phyloP scores from a whole-genome alignment of 345 rosid species.

The Pelargonium nanum region DNA sequence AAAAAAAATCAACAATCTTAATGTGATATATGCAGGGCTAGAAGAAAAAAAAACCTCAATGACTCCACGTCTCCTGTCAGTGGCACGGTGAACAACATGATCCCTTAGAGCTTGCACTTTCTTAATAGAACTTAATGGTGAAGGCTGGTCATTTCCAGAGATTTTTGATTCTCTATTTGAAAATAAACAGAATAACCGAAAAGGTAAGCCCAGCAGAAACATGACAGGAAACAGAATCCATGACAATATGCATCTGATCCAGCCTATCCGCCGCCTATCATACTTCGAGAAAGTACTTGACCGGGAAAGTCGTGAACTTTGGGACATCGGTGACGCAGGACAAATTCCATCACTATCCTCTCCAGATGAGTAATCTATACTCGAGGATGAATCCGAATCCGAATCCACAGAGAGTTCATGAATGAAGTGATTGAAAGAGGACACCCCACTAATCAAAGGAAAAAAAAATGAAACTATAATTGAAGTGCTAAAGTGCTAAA shows the following conservation, averaged over 20 bases:
- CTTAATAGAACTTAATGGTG: conserved; percentile 25
- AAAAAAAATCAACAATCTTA: no score
- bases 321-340: conserved; percentile 67
- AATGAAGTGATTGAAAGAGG: conserved; percentile 87
- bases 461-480: conserved; percentile 8
- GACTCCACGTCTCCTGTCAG: conserved; percentile 91
- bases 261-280: conserved; percentile 33
- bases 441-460: conserved; percentile 53
- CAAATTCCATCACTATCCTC: conserved; percentile 50
- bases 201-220: conserved; percentile 45
- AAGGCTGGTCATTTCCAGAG: conserved; percentile 27
- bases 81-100: conserved; percentile 58
- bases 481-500: neutral
- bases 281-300: conserved; percentile 28
- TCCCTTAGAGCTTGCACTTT: conserved; percentile 42
- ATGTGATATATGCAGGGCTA: conserved; percentile 1
- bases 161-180: conserved; percentile 22
- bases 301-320: conserved; percentile 58
- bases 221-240: conserved; percentile 61
- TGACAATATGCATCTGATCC: conserved; percentile 41
- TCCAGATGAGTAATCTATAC: conserved; percentile 59
- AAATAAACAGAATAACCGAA: conserved; percentile 28
- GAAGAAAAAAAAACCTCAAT: conserved; percentile 63
- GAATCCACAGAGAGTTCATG: conserved; percentile 79
- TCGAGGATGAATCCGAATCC: conserved; percentile 61